Percentiles rank a stretch among this genome's conserved stretches.
phyloP scores from a whole-genome alignment of 2,329 filamentous ascomycete species.

The Exophiala lecanii-corni region DNA sequence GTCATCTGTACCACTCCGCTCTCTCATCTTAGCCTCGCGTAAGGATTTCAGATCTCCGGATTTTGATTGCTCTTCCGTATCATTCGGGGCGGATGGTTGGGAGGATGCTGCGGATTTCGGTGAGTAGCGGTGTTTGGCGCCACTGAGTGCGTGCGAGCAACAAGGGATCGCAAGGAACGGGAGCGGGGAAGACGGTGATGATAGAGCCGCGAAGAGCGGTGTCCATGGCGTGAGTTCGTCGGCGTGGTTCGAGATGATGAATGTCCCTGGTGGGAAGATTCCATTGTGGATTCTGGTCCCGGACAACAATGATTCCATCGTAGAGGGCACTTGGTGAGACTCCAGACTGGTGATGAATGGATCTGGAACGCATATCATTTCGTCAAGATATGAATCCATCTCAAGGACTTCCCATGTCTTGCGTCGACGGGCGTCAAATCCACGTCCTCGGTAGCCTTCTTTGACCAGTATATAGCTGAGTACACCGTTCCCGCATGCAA shows the following conservation, averaged over 20 bases:
- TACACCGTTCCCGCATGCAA: conserved; percentile 92
- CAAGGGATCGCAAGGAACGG: conserved; percentile 93
- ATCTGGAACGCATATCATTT: conserved; percentile 58
- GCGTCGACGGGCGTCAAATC: conserved; percentile 81
- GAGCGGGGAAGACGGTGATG: conserved; percentile 52
- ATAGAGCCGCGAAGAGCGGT: conserved; percentile 71
- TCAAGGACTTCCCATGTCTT: conserved; percentile 79
- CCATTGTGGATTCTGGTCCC: conserved; percentile 44
- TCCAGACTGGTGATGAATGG: conserved; percentile 33
- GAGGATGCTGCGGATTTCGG: conserved; percentile 30
- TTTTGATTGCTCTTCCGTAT: conserved; percentile 29
- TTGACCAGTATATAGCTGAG: conserved; percentile 74
- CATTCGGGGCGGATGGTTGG: conserved; percentile 19
- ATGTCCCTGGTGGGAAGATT: conserved; percentile 67
- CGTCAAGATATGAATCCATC: conserved; percentile 42
- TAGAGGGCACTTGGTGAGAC: neutral
- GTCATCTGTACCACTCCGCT: conserved; percentile 34
- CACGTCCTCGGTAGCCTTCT: conserved; percentile 82
- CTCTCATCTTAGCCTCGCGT: conserved; percentile 34
- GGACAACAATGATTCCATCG: conserved; percentile 10
- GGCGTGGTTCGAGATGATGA: conserved; percentile 95
- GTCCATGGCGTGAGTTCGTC: conserved; percentile 97
- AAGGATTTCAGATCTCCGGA: conserved; percentile 40
- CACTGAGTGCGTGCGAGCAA: conserved; percentile 83
- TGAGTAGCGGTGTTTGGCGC: conserved; percentile 60